Percentiles rank a stretch among this genome's conserved stretches.
Evolutionary conservation across 2,329 filamentous ascomycete species (phyloP).

Genomic region (Calonectria naviculata): DNA sequence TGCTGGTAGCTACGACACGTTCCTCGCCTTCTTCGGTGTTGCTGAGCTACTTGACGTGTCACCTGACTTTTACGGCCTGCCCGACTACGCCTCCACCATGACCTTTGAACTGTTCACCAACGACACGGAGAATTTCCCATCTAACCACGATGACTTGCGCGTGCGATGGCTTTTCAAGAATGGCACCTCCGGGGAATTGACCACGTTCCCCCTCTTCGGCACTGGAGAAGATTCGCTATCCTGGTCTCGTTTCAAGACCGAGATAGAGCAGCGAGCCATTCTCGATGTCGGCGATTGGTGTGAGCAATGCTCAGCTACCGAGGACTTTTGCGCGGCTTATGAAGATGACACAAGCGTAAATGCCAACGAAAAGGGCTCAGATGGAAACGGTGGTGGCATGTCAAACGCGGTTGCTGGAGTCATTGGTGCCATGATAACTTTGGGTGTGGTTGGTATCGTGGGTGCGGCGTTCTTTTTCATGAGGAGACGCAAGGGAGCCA

Average conservation of each 20-base stretch:
- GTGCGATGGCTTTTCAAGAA: constrained; percentile 50
- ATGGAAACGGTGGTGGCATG: constrained; percentile 33
- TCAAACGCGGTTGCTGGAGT: constrained; percentile 48
- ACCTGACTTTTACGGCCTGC: constrained; percentile 45
- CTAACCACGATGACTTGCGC: constrained; percentile 38
- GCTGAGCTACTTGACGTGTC: constrained; percentile 40
- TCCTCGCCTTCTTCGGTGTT: constrained; percentile 49
- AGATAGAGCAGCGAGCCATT: constrained; percentile 44
- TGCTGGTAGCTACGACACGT: constrained; percentile 49
- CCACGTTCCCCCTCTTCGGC: constrained; percentile 45
- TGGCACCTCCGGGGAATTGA: constrained; percentile 43
- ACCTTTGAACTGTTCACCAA: constrained; percentile 47
- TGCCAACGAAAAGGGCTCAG: constrained; percentile 11
- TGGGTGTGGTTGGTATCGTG: constrained; percentile 40
- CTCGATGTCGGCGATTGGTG: constrained; percentile 46
- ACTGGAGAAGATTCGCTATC: constrained; percentile 39
- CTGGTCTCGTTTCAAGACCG: constrained; percentile 41
- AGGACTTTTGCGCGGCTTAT: constrained; percentile 47
- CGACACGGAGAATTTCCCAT: constrained; percentile 39
- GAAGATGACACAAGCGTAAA: constrained; percentile 25
- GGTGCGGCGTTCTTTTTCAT: constrained; percentile 35
- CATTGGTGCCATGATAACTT: constrained; percentile 46
- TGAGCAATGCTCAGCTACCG: constrained; percentile 36
- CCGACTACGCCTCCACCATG: constrained; percentile 50
- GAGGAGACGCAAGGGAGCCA: constrained; percentile 30